Conservation (phyloP, 2,329 filamentous ascomycete genomes). For the Fusarium sterilihyphosum region DNA sequence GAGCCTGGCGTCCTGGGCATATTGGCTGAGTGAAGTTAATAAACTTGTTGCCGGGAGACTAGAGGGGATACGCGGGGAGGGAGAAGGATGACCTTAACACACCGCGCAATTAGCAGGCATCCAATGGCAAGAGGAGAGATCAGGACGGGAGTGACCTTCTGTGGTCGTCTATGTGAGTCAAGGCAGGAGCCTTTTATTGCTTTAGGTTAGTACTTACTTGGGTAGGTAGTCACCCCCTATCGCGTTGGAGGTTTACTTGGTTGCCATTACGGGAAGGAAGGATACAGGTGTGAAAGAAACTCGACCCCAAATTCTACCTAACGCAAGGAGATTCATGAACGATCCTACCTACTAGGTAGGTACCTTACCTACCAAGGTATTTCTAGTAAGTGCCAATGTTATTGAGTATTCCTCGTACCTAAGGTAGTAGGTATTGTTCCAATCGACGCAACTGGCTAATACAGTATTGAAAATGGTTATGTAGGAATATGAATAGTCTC, state of each 20-base stretch:
- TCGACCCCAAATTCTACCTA: not conserved
- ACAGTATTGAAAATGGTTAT: not conserved
- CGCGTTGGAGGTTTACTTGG: not conserved
- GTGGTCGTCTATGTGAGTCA: not conserved
- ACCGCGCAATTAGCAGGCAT: not conserved
- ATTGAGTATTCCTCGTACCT: no score
- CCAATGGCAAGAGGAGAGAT: not conserved
- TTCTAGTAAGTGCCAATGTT: not conserved
- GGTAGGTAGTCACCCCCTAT: not conserved
- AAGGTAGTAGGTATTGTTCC: not conserved
- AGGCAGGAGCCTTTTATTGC: not conserved
- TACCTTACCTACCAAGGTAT: not conserved
- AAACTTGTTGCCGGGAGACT: not conserved
- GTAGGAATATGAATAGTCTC: not conserved
- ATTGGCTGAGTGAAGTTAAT: not conserved
- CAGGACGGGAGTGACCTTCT: not conserved
- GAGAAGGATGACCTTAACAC: not conserved
- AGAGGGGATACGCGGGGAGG: not conserved
- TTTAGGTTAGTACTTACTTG: no score
- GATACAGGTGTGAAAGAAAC: not conserved
- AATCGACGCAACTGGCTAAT: not conserved
- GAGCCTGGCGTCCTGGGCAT: slow-evolving; percentile 28
- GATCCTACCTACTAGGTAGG: not conserved
- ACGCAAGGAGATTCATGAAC: not conserved
- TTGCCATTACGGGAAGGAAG: not conserved